These are phyloP conservation scores for Pinus tabuliformis DNA, from an alignment of 75 land plant genomes.

Conservation along the genomic window DNA sequence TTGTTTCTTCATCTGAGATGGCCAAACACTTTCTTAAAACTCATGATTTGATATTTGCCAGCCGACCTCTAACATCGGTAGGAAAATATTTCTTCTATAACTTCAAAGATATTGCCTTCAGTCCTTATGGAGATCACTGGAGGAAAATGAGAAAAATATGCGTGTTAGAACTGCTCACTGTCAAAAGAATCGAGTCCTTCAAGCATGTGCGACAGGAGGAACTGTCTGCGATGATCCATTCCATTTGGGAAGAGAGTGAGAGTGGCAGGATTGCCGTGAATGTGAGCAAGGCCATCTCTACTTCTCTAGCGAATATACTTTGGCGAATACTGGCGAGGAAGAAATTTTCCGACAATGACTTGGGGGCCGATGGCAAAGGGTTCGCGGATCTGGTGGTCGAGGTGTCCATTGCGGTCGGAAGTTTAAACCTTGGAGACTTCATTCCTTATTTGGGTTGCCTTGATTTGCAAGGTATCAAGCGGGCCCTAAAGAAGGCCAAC, in stretches of 20 bases:
- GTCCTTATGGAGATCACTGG: conserved; percentile 18
- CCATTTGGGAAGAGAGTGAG: background rate
- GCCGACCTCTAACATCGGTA: background rate
- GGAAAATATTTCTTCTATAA: conserved; percentile 8
- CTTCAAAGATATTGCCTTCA: conserved; percentile 9
- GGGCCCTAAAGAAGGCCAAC: background rate
- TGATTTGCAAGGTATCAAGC: conserved; percentile 14
- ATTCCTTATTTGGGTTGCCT: conserved; percentile 12
- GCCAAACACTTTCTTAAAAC: conserved; percentile 17
- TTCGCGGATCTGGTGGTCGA: conserved; percentile 11
- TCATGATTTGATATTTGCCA: conserved; percentile 13
- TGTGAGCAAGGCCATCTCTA: background rate
- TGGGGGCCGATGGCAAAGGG: background rate
- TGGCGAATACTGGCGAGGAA: background rate
- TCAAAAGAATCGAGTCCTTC: conserved; percentile 15
- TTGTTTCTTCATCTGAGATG: conserved; percentile 7
- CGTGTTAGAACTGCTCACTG: conserved; percentile 22
- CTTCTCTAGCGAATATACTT: too few species aligned
- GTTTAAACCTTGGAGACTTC: conserved; percentile 13
- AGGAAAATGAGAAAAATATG: conserved; percentile 21
- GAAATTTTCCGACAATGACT: conserved; percentile 11
- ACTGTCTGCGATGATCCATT: background rate
- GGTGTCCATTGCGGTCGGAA: background rate
- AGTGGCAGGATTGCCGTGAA: background rate
- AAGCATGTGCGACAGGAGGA: background rate